Evolutionary conservation across 495 filamentous ascomycete genomes (phyloP).

Genomic region (Trichoderma gamsii): DNA sequence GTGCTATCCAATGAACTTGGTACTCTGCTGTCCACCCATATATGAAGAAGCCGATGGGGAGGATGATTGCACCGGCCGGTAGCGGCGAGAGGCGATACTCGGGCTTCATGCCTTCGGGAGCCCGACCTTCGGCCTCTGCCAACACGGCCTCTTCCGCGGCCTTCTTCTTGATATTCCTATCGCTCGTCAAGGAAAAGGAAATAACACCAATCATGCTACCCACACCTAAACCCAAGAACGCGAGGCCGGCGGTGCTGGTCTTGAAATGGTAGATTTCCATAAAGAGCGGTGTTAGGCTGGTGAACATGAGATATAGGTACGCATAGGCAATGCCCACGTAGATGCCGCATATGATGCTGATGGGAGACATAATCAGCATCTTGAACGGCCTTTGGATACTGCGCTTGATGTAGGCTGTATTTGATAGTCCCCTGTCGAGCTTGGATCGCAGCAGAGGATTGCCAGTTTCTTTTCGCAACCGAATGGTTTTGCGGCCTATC

Average conservation of each 20-base stretch:
- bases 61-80: constrained; percentile 38
- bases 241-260: constrained; percentile 31
- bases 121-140: constrained; percentile 24
- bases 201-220: constrained; percentile 32
- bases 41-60: constrained; percentile 45
- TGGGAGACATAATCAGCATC: constrained; percentile 50
- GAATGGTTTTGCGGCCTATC: constrained; percentile 47
- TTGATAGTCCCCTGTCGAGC: constrained; percentile 42
- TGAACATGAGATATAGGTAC: constrained; percentile 70
- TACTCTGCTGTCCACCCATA: constrained; percentile 42
- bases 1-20: constrained; percentile 40
- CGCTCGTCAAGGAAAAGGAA: constrained; percentile 28
- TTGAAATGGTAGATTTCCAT: constrained; percentile 42
- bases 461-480: constrained; percentile 43
- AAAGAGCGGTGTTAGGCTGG: constrained; percentile 56
- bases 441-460: constrained; percentile 43
- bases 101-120: constrained; percentile 25
- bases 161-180: constrained; percentile 28
- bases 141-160: constrained; percentile 26
- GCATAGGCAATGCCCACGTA: constrained; percentile 72
- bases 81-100: constrained; percentile 51
- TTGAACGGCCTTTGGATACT: constrained; percentile 46
- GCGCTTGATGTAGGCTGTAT: constrained; percentile 29
- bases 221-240: constrained; percentile 36
- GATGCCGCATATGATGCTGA: constrained; percentile 58